Evolutionary conservation across 169 alveolate genomes (phyloP).

Genomic region (Miamiensis avidus): DNA sequence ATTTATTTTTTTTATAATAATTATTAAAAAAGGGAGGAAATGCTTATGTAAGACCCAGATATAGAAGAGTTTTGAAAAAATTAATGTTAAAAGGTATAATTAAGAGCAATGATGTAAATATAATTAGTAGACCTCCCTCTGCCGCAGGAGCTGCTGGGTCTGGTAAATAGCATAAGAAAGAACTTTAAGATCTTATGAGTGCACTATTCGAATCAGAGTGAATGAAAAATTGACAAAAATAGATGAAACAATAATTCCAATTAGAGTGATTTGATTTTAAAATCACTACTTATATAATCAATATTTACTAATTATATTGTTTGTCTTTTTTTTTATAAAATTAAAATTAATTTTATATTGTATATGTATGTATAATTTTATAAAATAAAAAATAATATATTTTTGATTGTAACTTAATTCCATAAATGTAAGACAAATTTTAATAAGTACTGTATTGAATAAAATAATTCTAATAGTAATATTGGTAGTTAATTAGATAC

Average conservation of each 20-base stretch:
- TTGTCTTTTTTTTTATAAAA: neutral
- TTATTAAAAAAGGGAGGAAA: neutral
- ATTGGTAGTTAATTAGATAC: neutral
- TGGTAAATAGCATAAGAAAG: neutral
- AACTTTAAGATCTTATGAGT: too few relatives aligned
- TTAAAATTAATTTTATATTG: too few relatives aligned
- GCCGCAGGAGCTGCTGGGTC: neutral
- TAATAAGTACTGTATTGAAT: too few relatives aligned
- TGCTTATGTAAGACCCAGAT: neutral
- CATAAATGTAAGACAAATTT: neutral
- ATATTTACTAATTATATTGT: too few relatives aligned
- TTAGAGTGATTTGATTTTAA: neutral
- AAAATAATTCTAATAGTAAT: too few relatives aligned
- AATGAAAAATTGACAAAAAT: too few relatives aligned
- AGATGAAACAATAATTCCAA: neutral
- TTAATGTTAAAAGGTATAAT: neutral
- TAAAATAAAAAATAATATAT: too few relatives aligned
- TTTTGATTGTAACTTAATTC: neutral
- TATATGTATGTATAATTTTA: too few relatives aligned
- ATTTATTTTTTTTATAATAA: too few relatives aligned
- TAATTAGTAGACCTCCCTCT: neutral
- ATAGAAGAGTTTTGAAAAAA: neutral
- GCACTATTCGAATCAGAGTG: too few relatives aligned
- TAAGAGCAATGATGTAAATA: neutral
- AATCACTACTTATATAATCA: neutral